Conservation (phyloP, 495 filamentous ascomycete genomes). For the Tuber brumale region DNA sequence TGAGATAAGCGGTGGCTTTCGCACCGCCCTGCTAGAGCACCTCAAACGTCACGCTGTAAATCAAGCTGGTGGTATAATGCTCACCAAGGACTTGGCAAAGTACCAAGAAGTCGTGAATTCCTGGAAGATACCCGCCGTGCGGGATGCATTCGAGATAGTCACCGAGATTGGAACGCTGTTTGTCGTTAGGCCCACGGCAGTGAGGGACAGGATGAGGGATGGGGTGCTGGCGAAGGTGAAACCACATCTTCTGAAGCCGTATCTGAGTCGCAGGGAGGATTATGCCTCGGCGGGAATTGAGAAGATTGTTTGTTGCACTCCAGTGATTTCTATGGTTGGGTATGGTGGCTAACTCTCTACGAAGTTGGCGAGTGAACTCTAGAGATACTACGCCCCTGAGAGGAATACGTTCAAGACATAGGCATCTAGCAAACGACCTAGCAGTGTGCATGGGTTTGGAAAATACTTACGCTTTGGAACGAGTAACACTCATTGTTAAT, state of each 20-base stretch:
- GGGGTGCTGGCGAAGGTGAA: constrained; percentile 40
- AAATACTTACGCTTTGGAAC: background rate
- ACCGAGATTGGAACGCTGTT: constrained; percentile 95
- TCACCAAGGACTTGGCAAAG: constrained; percentile 87
- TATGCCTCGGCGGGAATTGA: constrained; percentile 40
- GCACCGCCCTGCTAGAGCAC: constrained; percentile 74
- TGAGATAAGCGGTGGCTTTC: constrained; percentile 75
- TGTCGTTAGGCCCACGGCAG: constrained; percentile 60
- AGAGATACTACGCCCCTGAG: background rate
- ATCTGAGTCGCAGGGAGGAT: constrained; percentile 40
- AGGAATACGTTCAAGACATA: background rate
- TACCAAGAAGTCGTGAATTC: constrained; percentile 76
- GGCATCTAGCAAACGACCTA: background rate
- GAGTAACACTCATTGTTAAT: background rate
- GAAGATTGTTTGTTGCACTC: constrained; percentile 31
- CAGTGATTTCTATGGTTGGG: background rate
- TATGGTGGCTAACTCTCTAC: background rate
- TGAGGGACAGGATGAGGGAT: constrained; percentile 40
- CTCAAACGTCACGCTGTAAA: constrained; percentile 89
- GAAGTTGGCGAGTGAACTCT: background rate
- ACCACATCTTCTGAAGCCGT: constrained; percentile 36
- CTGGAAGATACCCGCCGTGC: constrained; percentile 67
- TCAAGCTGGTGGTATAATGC: constrained; percentile 85
- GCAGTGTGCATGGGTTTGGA: background rate
- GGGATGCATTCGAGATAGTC: constrained; percentile 68